Conservation (phyloP, 1,284 basidiomycete genomes). For the Apiotrichum mycotoxinovorans region DNA sequence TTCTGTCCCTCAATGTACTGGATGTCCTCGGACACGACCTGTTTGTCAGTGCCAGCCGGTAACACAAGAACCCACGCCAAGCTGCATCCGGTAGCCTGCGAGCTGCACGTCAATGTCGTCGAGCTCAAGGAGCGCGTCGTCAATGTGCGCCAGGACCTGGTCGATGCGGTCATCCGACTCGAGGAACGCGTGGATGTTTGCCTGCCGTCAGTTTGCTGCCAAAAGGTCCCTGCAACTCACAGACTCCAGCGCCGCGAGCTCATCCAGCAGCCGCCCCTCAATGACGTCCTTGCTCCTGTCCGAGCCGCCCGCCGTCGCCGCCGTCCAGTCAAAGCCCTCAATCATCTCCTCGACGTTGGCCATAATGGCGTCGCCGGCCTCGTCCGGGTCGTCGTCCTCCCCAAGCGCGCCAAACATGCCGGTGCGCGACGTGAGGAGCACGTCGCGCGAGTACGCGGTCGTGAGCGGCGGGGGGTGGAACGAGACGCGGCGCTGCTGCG, state of each 20-base stretch:
- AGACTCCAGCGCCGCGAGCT: constrained; percentile 84
- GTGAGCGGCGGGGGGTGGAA: constrained; percentile 47
- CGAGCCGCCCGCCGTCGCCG: constrained; percentile 18
- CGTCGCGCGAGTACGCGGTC: constrained; percentile 56
- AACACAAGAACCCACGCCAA: constrained; percentile 65
- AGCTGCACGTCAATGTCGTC: constrained; percentile 82
- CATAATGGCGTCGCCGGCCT: constrained; percentile 72
- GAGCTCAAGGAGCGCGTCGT: constrained; percentile 77
- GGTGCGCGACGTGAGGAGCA: constrained; percentile 58
- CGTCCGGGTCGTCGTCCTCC: constrained; percentile 57
- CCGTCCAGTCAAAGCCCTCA: constrained; percentile 95
- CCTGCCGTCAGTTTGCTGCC: constrained; percentile 54
- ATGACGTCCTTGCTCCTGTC: constrained; percentile 74
- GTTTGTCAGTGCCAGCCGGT: constrained; percentile 10
- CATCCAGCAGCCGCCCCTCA: constrained; percentile 77
- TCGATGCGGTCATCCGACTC: constrained; percentile 84
- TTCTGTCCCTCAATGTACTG: constrained; percentile 94
- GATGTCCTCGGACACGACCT: constrained; percentile 94
- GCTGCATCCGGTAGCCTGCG: constrained; percentile 86
- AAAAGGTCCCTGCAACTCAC: constrained; percentile 50
- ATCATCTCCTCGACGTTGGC: constrained; percentile 96
- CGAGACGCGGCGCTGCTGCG: constrained; percentile 37
- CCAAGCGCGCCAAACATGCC: constrained; percentile 36
- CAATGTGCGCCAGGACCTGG: constrained; percentile 81
- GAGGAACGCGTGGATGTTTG: constrained; percentile 94